Base-by-base conservation (phyloP, 2,329 filamentous ascomycete species). In the Trichothecium sympodiale region DNA sequence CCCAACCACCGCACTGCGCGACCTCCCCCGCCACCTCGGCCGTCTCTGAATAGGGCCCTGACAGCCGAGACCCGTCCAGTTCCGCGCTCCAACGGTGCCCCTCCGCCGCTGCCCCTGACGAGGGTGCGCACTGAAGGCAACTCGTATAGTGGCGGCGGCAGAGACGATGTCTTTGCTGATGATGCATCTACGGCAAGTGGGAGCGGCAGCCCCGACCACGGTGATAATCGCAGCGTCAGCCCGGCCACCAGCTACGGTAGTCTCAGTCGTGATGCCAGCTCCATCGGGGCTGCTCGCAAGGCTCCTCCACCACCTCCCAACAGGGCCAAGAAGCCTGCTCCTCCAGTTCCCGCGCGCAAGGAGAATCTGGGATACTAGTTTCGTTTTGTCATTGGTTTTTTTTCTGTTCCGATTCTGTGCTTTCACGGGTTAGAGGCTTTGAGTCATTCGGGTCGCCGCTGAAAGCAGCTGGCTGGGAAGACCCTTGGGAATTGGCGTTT, bases 161-260 rank as follows among this genome's bases (percentile, higher is more conserved):
- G 50, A 23, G 58, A 64, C 20, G 67, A 71, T 39, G 58, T 65
- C 3, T 71, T 68, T 41, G 60, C 54, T 40, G 67, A 64, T 33
- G 69, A 73, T 41, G 62, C 69, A 37, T 69, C 65, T 32, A 65
- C 62, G 8, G 54, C 55, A 7, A 69, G 66, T 43, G 65, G 64
- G 41, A 66, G 67, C 41, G 66, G 62, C 28, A 73, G 69, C 26
- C 67, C 67, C 1, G 64, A 69, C 36, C 68, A 63, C 54, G 60
- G 57, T 15, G 64, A 69, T 31, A 10, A 10, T 10, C 64, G 66
- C 37, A 67, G 66, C 46, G 57, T 69, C 38, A 75, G 70, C 44
- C 71, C 71, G 0, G 66, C 70, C 3, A 74, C 71, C 1, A 74
- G 70, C 50, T 65, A 69, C 38, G 69, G 66, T 40, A 74, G 70